Conservation (phyloP, 2,329 filamentous ascomycete species). For the Sporothrix sp. region DNA sequence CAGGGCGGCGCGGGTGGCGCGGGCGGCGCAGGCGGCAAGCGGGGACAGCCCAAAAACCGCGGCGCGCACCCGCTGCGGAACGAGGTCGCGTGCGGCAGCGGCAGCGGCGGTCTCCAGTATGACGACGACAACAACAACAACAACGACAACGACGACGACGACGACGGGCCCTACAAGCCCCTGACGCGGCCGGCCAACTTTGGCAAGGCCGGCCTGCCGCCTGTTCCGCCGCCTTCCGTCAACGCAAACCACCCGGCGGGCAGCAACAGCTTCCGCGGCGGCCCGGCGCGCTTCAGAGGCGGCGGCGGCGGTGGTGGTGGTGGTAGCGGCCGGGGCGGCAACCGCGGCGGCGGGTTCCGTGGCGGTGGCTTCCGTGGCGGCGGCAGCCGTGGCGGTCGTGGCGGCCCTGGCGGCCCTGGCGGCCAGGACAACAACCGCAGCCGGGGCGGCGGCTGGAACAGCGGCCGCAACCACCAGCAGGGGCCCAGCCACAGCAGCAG, state of each 20-base stretch:
- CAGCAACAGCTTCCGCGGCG: conserved; percentile 26
- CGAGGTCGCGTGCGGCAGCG: conserved; percentile 24
- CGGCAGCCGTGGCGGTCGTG: conserved; percentile 24
- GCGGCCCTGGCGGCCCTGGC: conserved; percentile 25
- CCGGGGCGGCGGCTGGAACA: conserved; percentile 18
- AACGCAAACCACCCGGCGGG: conserved; percentile 19
- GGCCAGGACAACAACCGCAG: conserved; percentile 16
- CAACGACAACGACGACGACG: conserved; percentile 59
- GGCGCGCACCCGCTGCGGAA: conserved; percentile 29
- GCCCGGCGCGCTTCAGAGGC: conserved; percentile 22
- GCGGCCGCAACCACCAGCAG: not conserved
- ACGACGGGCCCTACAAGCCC: conserved; percentile 62
- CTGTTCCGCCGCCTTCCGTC: conserved; percentile 32
- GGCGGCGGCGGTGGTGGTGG: not conserved
- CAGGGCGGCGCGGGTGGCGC: conserved; percentile 23
- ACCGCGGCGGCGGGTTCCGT: conserved; percentile 29
- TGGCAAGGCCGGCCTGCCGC: conserved; percentile 36
- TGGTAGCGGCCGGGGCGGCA: conserved; percentile 38
- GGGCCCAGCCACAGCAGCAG: not conserved
- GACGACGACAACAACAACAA: conserved; percentile 55
- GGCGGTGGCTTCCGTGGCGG: conserved; percentile 28
- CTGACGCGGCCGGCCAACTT: conserved; percentile 59
- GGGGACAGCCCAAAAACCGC: not conserved
- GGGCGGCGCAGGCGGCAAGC: not conserved
- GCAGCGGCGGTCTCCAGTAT: conserved; percentile 46